Evolutionary conservation across 2,329 filamentous ascomycete genomes (phyloP).

Genomic region (Cladophialophora yegresii): DNA sequence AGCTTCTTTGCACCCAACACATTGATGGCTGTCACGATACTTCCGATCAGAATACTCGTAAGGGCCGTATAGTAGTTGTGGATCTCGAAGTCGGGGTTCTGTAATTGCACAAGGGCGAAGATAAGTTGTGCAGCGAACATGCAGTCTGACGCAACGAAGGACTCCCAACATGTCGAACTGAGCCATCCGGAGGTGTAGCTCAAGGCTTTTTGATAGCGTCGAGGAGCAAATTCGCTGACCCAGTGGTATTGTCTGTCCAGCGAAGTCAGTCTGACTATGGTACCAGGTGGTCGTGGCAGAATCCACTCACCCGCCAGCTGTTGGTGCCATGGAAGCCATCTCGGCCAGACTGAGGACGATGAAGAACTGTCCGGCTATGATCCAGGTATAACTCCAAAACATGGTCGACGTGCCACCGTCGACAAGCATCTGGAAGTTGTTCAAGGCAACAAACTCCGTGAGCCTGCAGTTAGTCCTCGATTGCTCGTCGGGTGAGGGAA

Average conservation of each 20-base stretch:
- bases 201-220: constrained; percentile 53
- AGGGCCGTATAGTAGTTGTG: constrained; percentile 54
- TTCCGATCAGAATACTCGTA: constrained; percentile 50
- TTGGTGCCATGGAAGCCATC: constrained; percentile 58
- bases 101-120: constrained; percentile 45
- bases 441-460: constrained; percentile 20
- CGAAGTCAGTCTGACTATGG: background rate
- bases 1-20: constrained; percentile 41
- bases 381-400: constrained; percentile 42
- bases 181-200: constrained; percentile 58
- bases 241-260: constrained; percentile 46
- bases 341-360: constrained; percentile 64
- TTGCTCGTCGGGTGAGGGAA: background rate
- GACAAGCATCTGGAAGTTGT: constrained; percentile 25
- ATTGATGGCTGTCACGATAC: constrained; percentile 49
- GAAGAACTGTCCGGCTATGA: constrained; percentile 69
- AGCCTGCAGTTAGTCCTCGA: constrained; percentile 3
- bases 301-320: constrained; percentile 43
- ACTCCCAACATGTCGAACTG: constrained; percentile 19
- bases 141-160: constrained; percentile 17
- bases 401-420: constrained; percentile 32
- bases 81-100: constrained; percentile 46
- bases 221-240: constrained; percentile 58
- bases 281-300: background rate
- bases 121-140: constrained; percentile 20